A percentile compares a stretch with the other conserved stretches of the same genome.
phyloP scores from a whole-genome alignment of 1,284 basidiomycete species.

The Sphagnurus paluster region DNA sequence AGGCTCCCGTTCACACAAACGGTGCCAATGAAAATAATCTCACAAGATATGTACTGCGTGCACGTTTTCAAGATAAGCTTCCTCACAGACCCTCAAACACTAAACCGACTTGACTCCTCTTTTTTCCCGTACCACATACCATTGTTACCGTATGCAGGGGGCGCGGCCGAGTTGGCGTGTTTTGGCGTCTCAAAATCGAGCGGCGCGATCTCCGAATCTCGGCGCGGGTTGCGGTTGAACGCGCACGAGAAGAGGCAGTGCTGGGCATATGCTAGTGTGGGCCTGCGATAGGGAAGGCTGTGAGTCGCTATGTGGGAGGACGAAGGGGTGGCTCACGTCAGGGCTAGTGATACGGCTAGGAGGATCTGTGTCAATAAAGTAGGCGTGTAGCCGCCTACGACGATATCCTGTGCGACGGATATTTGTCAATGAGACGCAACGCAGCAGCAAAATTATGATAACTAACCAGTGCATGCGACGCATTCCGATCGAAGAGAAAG shows the following conservation, averaged over 20 bases:
- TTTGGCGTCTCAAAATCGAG: too few relatives aligned
- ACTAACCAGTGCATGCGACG: constrained; percentile 54
- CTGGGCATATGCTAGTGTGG: constrained; percentile 38
- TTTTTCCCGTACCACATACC: constrained; percentile 15
- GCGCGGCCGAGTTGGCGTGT: too few relatives aligned
- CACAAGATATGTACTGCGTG: too few relatives aligned
- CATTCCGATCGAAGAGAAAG: constrained; percentile 61
- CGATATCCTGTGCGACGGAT: constrained; percentile 40
- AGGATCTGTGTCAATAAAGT: constrained; percentile 43
- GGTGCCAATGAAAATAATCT: too few relatives aligned
- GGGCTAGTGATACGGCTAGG: constrained; percentile 44
- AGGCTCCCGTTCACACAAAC: too few relatives aligned
- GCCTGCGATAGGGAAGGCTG: constrained; percentile 24
- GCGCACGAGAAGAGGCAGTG: constrained; percentile 40
- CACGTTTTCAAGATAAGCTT: too few relatives aligned
- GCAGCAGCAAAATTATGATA: background rate
- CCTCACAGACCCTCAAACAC: too few relatives aligned
- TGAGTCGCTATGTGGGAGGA: background rate
- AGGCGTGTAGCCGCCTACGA: constrained; percentile 47
- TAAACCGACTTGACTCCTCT: constrained; percentile 18
- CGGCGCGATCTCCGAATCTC: constrained; percentile 7
- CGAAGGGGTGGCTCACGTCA: constrained; percentile 41
- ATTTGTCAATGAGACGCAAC: constrained; percentile 2
- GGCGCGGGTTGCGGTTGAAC: constrained; percentile 27
- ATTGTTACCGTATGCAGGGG: too few relatives aligned